Base-by-base conservation (phyloP, 1,139 yeast species). In the Candida gigantensis region DNA sequence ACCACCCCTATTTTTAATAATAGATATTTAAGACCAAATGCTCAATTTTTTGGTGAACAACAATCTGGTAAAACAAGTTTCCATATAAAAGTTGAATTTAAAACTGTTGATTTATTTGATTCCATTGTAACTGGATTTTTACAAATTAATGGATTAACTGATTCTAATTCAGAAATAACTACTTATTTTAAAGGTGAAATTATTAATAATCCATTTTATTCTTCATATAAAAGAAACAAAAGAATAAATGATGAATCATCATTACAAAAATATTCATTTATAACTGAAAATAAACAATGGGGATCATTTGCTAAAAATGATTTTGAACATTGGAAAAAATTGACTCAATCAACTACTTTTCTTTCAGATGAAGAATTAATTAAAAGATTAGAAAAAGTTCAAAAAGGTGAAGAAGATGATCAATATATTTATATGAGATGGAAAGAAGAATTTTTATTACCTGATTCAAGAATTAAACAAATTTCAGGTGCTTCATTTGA, bases 141-240 rank as follows among this genome's bases (percentile, higher is more conserved):
- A 34, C 82, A 83, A 42, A 90, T 90, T 40, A 74, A 81, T 41
- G 95, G 95, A 3, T 68, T 90, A 34, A 87, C 96, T 0, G 81
- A 77, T 40, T 73, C 79, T 32, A 79, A 84, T 47, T 90, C 95
- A 1, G 81, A 82, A 45, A 81, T 90, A 44, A 79, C 87, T 10
- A 90, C 97, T 0, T 89, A 83, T 54, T 90, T 90, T 63, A 87
- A 81, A 50, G 94, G 90, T 4, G 96, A 86, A 54, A 84, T 89
- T 45, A 79, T 89, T 29, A 84, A 88, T 46, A 45, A 81, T 72
- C 58, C 78, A 50, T 51, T 67, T 33, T 47, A 51, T 32, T 12
- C 19, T 12, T 17, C 6, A n/a, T 28, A 25, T 10, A 27, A 27
- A 28, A 27, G 19, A 28, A 24, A 24, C 11, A 23, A 23, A 10